These are phyloP conservation scores for Albugo candida DNA, from an alignment of 352 stramenopile species.

Conservation along the genomic window DNA sequence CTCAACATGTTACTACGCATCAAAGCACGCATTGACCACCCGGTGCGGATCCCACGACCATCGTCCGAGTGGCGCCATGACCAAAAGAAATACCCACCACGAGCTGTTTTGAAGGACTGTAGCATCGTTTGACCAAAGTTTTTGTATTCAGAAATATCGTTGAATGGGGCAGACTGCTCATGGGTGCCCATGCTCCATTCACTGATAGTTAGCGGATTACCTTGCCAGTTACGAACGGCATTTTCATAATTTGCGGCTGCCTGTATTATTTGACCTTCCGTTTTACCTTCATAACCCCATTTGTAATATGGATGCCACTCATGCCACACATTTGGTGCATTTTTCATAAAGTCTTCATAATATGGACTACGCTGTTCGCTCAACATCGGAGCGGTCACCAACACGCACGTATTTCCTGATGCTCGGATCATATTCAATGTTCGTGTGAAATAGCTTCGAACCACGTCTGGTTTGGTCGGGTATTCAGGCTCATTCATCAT, in stretches of 20 bases:
- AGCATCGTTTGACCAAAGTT: conserved; percentile 39
- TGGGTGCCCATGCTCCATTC: conserved; percentile 42
- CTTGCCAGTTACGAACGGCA: conserved; percentile 25
- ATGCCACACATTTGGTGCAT: conserved; percentile 26
- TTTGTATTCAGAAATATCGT: conserved; percentile 22
- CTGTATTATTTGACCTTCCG: conserved; percentile 29
- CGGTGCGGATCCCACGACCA: conserved; percentile 19
- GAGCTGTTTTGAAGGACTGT: conserved; percentile 27
- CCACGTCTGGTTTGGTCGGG: conserved; percentile 20
- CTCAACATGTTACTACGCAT: conserved; percentile 41
- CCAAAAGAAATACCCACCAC: conserved; percentile 77
- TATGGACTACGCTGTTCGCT: conserved; percentile 22
- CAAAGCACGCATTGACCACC: conserved; percentile 63
- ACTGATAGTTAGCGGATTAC: conserved; percentile 61
- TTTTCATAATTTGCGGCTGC: conserved; percentile 36
- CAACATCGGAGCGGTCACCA: conserved; percentile 28
- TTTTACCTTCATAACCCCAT: conserved; percentile 28
- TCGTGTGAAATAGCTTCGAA: conserved; percentile 34
- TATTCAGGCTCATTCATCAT: conserved; percentile 66
- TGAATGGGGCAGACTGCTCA: conserved; percentile 19
- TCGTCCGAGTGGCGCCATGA: conserved; percentile 66
- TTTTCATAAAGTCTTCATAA: conserved; percentile 20
- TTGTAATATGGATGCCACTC: conserved; percentile 37
- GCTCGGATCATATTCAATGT: conserved; percentile 33
- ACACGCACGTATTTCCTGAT: conserved; percentile 31